Evolutionary conservation across 495 filamentous ascomycete species (phyloP).

Genomic region (Entonaema liquescens): DNA sequence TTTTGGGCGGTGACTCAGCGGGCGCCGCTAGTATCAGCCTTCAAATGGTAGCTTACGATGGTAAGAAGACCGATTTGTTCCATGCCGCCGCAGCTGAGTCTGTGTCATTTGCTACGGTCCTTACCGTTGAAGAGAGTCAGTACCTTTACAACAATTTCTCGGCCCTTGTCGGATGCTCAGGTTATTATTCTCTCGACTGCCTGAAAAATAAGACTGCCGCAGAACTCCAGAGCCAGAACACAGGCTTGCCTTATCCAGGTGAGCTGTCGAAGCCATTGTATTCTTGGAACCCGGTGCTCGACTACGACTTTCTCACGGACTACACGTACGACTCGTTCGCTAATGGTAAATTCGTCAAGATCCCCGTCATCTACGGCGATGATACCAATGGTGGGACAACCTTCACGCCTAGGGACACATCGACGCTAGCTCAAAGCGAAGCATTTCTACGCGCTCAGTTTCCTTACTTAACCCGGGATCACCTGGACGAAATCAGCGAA

Average conservation of each 20-base stretch:
- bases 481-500: conserved; percentile 64
- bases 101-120: conserved; percentile 69
- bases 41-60: conserved; percentile 49
- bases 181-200: conserved; percentile 63
- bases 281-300: conserved; percentile 67
- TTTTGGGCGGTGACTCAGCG: conserved; percentile 73
- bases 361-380: conserved; percentile 76
- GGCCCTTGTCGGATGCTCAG: conserved; percentile 62
- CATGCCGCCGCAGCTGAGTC: conserved; percentile 71
- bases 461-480: conserved; percentile 60
- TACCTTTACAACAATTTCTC: conserved; percentile 72
- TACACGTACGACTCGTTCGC: conserved; percentile 67
- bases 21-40: conserved; percentile 59
- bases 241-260: conserved; percentile 62
- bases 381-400: conserved; percentile 75
- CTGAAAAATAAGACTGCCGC: conserved; percentile 61
- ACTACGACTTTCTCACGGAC: conserved; percentile 66
- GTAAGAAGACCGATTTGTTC: conserved; percentile 64
- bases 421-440: conserved; percentile 55
- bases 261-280: conserved; percentile 60
- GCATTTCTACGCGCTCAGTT: conserved; percentile 72
- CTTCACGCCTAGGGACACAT: conserved; percentile 64
- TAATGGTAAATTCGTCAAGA: conserved; percentile 68
- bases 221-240: conserved; percentile 62
- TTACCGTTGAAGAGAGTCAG: conserved; percentile 67